Base-by-base conservation (phyloP, 2,329 filamentous ascomycete species). In the Colletotrichum sidae region DNA sequence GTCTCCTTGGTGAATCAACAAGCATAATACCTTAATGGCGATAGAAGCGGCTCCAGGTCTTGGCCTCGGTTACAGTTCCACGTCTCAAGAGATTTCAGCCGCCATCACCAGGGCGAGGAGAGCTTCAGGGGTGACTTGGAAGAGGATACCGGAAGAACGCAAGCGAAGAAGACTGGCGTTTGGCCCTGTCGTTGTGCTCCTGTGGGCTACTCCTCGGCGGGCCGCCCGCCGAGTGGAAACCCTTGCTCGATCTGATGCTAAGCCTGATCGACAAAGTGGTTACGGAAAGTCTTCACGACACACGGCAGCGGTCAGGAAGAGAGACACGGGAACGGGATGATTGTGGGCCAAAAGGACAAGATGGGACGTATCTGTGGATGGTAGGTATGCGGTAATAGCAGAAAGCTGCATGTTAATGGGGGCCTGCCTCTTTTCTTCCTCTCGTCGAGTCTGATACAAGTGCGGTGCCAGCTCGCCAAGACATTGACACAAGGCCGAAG, bases 51-150 rank as follows among this genome's bases (percentile, higher is more conserved):
- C 38, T 12, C 51, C 35, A 35, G 10, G 46, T 34, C 37, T 10
- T 39, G 57, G 15, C 13, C 45, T 65, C 62, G 62, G 41, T 62
- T 65, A 33, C 57, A 62, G 62, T 65, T 65, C 62, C 62, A 65
- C 25, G 52, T 65, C 12, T 41, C 34, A 10, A 55, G 51, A 56
- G 44, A 46, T 8, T 34, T 41, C 51, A 15, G 17, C 13, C n/a
- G 17, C n/a, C n/a, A 42, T 8, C 41, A 49, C 47, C 47, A 47
- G 44, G 15, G 44, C 8, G 57, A 45, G 46, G 2, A 51, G 45
- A 56, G 34, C 45, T 37, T 35, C 10, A 25, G 44, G 12, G 41
- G n/a, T 15, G 25, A 25, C 25, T 25, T 25, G 25, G 4, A 25
- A 25, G 25, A 25, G 25, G 25, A 25, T 25, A 25, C 25, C 25